These are phyloP conservation scores for Leccinum uliginosum DNA, from an alignment of 768 basidiomycete genomes.

Conservation along the genomic window DNA sequence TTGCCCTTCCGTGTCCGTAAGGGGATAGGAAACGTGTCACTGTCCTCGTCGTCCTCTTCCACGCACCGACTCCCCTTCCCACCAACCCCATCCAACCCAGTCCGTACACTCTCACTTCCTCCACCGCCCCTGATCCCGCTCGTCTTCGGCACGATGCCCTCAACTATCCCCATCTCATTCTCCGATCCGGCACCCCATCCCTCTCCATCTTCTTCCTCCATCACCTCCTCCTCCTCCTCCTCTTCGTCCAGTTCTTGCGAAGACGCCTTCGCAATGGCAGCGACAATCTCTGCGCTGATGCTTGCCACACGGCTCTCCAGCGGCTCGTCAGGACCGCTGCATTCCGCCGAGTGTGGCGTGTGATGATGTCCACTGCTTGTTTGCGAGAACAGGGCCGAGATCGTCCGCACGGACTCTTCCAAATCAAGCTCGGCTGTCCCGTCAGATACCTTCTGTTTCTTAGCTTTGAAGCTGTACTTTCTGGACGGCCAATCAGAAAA, in stretches of 20 bases:
- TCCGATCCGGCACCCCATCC: slow-evolving; percentile 41
- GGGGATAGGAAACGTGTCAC: slow-evolving; percentile 64
- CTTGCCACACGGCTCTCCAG: slow-evolving; percentile 67
- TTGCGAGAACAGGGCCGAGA: slow-evolving; percentile 63
- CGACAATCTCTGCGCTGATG: slow-evolving; percentile 77
- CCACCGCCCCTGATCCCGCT: slow-evolving; percentile 54
- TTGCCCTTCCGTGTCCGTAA: slow-evolving; percentile 65
- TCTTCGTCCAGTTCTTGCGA: slow-evolving; percentile 56
- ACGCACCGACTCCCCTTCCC: slow-evolving; percentile 18
- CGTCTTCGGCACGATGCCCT: slow-evolving; percentile 54
- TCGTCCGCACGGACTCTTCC: slow-evolving; percentile 70
- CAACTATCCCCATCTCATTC: slow-evolving; percentile 45
- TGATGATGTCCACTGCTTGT: slow-evolving; percentile 36
- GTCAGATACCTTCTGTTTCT: slow-evolving; percentile 50
- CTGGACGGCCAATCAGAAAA: slow-evolving; percentile 34
- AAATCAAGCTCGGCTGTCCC: slow-evolving; percentile 57
- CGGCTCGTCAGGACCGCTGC: slow-evolving; percentile 33
- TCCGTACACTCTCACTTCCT: slow-evolving; percentile 20
- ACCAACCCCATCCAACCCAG: slow-evolving; percentile 7
- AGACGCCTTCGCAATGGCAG: slow-evolving; percentile 72
- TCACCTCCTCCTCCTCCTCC: slow-evolving; percentile 41
- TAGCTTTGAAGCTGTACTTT: slow-evolving; percentile 76
- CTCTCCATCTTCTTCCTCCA: slow-evolving; percentile 40
- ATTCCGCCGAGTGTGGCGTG: slow-evolving; percentile 31
- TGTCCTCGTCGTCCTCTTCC: slow-evolving; percentile 69